phyloP scores from a whole-genome alignment of 345 rosid species.

The Punica granatum region DNA sequence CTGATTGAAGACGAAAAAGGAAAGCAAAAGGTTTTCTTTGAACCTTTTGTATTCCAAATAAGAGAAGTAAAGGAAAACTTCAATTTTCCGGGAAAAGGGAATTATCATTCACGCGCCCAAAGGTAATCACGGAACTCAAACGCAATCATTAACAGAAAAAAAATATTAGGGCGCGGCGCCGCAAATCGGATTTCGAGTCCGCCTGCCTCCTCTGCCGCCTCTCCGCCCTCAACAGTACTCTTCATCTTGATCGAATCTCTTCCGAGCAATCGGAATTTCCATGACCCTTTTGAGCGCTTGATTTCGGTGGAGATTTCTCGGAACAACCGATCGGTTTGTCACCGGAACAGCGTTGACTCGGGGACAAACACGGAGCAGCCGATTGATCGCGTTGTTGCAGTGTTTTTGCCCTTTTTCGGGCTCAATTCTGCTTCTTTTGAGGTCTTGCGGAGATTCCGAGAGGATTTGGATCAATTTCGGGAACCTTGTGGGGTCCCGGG shows the following conservation, averaged over 20 bases:
- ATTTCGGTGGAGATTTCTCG: background rate
- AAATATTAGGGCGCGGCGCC: constrained; percentile 8
- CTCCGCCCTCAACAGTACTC: constrained; percentile 3
- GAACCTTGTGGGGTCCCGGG: background rate
- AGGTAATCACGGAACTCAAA: constrained; percentile 11
- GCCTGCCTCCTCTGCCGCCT: constrained; percentile 16
- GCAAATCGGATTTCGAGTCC: constrained; percentile 26
- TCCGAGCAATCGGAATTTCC: background rate
- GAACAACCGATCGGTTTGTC: background rate
- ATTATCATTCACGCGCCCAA: background rate
- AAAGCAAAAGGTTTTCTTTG: background rate
- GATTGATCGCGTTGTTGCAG: background rate
- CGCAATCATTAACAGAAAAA: constrained; percentile 13
- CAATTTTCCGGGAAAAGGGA: background rate
- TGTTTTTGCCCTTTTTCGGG: background rate
- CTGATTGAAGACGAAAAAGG: background rate
- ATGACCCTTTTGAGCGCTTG: constrained; percentile 6
- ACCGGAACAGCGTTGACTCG: background rate
- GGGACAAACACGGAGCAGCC: background rate
- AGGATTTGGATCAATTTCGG: background rate
- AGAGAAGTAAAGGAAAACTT: background rate
- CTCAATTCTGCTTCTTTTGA: background rate
- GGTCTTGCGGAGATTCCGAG: background rate
- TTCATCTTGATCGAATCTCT: constrained; percentile 4
- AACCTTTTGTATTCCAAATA: background rate